Conservation (phyloP, 495 filamentous ascomycete genomes). For the Astrothelium macrocarpum region DNA sequence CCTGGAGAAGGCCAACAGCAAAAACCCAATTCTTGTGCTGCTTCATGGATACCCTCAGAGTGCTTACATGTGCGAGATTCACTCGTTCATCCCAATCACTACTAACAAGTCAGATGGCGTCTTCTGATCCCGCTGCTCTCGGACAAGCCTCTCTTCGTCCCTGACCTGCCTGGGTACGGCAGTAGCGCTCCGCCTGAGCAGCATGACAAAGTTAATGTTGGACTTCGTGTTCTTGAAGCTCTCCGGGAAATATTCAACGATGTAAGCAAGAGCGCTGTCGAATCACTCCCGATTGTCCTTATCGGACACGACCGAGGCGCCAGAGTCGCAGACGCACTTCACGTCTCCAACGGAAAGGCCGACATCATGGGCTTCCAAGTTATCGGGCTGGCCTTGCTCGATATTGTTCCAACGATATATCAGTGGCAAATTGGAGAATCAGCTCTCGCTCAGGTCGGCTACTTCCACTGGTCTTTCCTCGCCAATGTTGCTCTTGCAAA, state of each 20-base stretch:
- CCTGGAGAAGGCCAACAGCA: slow-evolving; percentile 12
- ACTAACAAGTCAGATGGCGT: slow-evolving; percentile 10
- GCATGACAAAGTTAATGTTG: slow-evolving; percentile 34
- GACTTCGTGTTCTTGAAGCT: slow-evolving; percentile 30
- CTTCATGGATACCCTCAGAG: slow-evolving; percentile 25
- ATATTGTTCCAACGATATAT: slow-evolving; percentile 41
- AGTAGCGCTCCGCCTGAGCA: slow-evolving; percentile 18
- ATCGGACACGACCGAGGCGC: slow-evolving; percentile 43
- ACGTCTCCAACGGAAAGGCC: slow-evolving; percentile 24
- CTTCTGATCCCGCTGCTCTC: slow-evolving; percentile 20
- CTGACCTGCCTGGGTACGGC: slow-evolving; percentile 41
- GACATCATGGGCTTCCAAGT: background rate
- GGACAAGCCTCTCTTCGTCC: slow-evolving; percentile 18
- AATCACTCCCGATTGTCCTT: slow-evolving; percentile 24
- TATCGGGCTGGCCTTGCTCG: slow-evolving; percentile 22
- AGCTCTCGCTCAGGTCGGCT: slow-evolving; percentile 22
- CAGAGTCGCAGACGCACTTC: slow-evolving; percentile 39
- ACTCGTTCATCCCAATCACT: background rate
- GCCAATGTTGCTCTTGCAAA: slow-evolving; percentile 38
- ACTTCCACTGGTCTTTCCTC: slow-evolving; percentile 45
- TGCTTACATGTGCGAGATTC: slow-evolving; percentile 12
- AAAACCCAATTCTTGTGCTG: slow-evolving; percentile 15
- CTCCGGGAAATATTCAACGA: slow-evolving; percentile 10
- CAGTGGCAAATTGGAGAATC: slow-evolving; percentile 32
- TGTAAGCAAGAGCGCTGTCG: slow-evolving; percentile 14